Percentiles rank a stretch among this genome's conserved stretches.
phyloP scores from a whole-genome alignment of 2,329 filamentous ascomycete genomes.

The Calonectria pseudoturangicola region DNA sequence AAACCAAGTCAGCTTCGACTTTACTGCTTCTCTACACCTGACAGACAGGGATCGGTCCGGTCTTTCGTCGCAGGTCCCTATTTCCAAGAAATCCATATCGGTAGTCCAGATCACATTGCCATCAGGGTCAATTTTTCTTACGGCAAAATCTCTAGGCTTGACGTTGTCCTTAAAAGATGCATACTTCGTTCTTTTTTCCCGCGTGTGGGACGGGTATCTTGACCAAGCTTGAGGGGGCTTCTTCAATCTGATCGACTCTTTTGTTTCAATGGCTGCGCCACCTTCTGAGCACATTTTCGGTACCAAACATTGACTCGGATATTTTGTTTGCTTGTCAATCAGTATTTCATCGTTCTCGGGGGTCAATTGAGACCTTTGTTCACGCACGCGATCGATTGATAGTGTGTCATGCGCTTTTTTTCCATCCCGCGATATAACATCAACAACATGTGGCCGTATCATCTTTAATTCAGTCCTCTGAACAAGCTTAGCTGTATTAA shows the following conservation, averaged over 20 bases:
- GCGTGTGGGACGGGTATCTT: constrained; percentile 58
- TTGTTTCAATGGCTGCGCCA: constrained; percentile 4
- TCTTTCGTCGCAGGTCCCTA: constrained; percentile 27
- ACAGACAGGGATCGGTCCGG: constrained; percentile 54
- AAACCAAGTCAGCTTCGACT: constrained; percentile 44
- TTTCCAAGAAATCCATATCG: constrained; percentile 44
- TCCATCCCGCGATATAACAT: constrained; percentile 21
- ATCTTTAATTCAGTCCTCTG: constrained; percentile 17
- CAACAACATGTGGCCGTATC: constrained; percentile 29
- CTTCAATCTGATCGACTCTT: constrained; percentile 27
- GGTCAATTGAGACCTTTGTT: constrained; percentile 40
- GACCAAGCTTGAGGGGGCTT: constrained; percentile 59
- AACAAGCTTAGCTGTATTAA: constrained; percentile 28
- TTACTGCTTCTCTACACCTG: constrained; percentile 56
- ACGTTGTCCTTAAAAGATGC: constrained; percentile 52
- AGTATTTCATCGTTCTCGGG: constrained; percentile 43
- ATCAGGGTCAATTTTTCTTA: constrained; percentile 45
- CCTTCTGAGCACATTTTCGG: constrained; percentile 42
- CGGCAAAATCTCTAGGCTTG: constrained; percentile 56
- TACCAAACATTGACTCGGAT: constrained; percentile 49
- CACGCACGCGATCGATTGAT: constrained; percentile 18
- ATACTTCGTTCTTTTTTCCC: constrained; percentile 54
- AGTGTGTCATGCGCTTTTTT: constrained; percentile 8
- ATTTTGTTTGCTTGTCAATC: constrained; percentile 37
- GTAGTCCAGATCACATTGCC: constrained; percentile 54